Evolutionary conservation across 768 basidiomycete species (phyloP).

Genomic region (Rickenella mellea): DNA sequence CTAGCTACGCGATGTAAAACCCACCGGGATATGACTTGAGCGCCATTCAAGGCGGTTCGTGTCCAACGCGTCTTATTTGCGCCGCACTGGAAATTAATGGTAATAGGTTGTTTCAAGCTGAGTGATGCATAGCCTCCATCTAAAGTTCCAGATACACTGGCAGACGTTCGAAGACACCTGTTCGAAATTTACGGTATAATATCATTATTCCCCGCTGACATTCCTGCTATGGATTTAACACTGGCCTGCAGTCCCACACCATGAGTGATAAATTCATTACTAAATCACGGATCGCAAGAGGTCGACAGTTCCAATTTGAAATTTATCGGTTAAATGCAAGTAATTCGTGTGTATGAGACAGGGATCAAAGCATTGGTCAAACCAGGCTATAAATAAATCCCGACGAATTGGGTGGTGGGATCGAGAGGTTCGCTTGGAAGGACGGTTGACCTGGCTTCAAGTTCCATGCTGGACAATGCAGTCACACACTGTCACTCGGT

Average conservation of each 20-base stretch:
- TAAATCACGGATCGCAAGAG: background rate
- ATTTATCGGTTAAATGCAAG: background rate
- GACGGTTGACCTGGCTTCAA: background rate
- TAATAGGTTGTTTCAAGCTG: background rate
- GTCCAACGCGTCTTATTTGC: background rate
- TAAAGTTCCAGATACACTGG: background rate
- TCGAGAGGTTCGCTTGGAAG: background rate
- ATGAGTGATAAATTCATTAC: background rate
- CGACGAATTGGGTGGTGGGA: background rate
- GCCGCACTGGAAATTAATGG: background rate
- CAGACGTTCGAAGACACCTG: background rate
- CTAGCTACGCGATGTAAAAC: background rate
- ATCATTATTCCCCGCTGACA: background rate
- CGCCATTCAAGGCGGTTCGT: background rate
- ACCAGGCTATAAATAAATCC: background rate
- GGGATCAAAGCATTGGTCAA: background rate
- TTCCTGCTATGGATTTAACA: background rate
- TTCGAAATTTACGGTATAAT: background rate
- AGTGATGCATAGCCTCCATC: background rate
- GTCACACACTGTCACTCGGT: no score
- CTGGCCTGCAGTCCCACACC: background rate
- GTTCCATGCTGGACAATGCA: background rate
- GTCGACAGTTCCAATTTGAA: background rate
- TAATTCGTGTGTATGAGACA: no score
- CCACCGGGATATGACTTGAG: background rate